Conservation (phyloP, 2,329 filamentous ascomycete species). For the Leptographium galeiforme region DNA sequence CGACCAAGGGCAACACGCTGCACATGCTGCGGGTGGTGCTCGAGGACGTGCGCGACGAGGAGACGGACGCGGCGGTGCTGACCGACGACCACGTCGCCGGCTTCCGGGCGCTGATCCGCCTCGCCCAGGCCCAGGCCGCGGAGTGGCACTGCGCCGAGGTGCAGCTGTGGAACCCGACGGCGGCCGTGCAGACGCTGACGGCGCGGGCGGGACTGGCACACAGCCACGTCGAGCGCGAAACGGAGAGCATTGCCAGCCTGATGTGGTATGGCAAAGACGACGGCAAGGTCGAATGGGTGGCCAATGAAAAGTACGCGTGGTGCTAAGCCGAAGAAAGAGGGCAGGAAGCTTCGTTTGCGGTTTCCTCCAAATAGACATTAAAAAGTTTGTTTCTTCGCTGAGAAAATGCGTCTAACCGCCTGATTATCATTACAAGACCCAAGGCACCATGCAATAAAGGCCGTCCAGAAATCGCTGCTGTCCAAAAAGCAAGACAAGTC, state of each 20-base stretch:
- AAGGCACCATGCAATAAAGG: too few relatives aligned
- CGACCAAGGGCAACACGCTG: constrained; percentile 49
- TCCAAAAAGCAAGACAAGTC: too few relatives aligned
- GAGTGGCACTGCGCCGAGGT: constrained; percentile 59
- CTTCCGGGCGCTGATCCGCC: constrained; percentile 48
- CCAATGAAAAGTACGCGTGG: constrained; percentile 69
- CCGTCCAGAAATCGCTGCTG: too few relatives aligned
- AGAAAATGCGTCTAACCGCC: too few relatives aligned
- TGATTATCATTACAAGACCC: too few relatives aligned
- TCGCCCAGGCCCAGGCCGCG: constrained; percentile 57
- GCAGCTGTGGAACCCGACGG: constrained; percentile 71
- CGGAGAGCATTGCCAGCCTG: constrained; percentile 56
- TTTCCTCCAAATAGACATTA: too few relatives aligned
- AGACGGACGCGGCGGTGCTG: constrained; percentile 17
- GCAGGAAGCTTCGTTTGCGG: background rate
- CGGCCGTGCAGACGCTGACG: constrained; percentile 34
- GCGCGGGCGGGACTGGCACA: constrained; percentile 33
- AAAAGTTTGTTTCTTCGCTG: too few relatives aligned
- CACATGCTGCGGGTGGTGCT: constrained; percentile 57
- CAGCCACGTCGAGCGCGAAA: constrained; percentile 40
- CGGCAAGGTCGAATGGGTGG: constrained; percentile 53
- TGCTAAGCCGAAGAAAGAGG: constrained; percentile 31
- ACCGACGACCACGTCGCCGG: constrained; percentile 27
- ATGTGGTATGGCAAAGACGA: constrained; percentile 52
- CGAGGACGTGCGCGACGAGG: constrained; percentile 39